These are phyloP conservation scores for Leptodermis oblonga DNA, from an alignment of 257 asterid species.

Conservation along the genomic window DNA sequence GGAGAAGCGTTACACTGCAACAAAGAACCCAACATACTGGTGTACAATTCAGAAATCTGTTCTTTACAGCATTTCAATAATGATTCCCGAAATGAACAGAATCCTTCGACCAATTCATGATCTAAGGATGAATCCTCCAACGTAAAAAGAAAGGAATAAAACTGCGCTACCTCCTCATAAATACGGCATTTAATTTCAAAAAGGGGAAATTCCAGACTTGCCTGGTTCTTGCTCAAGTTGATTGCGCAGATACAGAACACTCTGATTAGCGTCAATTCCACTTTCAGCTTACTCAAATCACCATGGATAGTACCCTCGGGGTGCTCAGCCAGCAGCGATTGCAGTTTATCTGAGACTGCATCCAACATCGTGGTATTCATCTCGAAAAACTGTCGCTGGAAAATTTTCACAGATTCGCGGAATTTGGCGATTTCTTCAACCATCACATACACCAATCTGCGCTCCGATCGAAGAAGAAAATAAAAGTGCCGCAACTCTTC, in stretches of 20 bases:
- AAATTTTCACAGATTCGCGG: background rate
- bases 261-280: background rate
- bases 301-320: background rate
- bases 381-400: background rate
- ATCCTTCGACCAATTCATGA: no score
- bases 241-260: background rate
- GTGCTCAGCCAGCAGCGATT: background rate
- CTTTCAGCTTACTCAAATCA: background rate
- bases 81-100: no score
- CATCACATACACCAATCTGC: background rate
- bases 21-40: background rate
- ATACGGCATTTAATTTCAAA: no score
- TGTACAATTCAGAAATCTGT: background rate
- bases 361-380: background rate
- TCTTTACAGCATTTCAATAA: background rate
- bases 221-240: background rate
- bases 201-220: background rate
- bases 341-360: background rate
- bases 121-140: no score
- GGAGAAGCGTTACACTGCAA: background rate
- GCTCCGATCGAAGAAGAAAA: background rate
- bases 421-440: background rate
- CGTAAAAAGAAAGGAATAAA: no score
- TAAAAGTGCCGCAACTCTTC: background rate
- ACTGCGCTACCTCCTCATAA: no score